Percentiles rank a stretch among this genome's conserved stretches.
Evolutionary conservation across 2,329 filamentous ascomycete genomes (phyloP).

Genomic region (Pseudogymnoascus verrucosus): DNA sequence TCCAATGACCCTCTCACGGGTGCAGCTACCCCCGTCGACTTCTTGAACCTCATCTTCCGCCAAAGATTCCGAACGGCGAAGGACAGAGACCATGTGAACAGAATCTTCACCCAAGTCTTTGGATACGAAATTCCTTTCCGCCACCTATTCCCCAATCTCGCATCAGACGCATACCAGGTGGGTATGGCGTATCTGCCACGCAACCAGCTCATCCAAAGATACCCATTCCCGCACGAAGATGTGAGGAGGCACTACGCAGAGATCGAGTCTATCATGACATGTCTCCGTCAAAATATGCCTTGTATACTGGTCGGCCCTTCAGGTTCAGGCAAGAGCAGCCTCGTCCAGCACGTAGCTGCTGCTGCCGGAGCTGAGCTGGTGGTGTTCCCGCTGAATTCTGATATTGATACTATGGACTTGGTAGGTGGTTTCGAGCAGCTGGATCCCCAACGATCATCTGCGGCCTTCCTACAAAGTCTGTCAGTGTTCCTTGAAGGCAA

Average conservation of each 20-base stretch:
- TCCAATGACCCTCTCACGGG: slow-evolving; percentile 52
- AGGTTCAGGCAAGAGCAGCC: slow-evolving; percentile 76
- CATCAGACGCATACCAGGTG: slow-evolving; percentile 60
- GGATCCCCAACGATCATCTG: slow-evolving; percentile 67
- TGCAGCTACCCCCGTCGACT: slow-evolving; percentile 57
- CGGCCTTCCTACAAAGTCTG: slow-evolving; percentile 49
- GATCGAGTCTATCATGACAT: slow-evolving; percentile 80
- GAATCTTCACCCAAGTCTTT: slow-evolving; percentile 61
- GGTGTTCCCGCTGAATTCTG: slow-evolving; percentile 83
- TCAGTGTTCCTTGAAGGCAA: slow-evolving; percentile 43
- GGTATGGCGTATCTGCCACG: slow-evolving; percentile 66
- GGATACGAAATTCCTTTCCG: slow-evolving; percentile 36
- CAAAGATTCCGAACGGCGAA: slow-evolving; percentile 71
- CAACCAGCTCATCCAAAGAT: slow-evolving; percentile 45
- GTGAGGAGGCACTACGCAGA: slow-evolving; percentile 54
- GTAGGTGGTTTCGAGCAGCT: slow-evolving; percentile 95
- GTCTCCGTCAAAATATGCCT: slow-evolving; percentile 78
- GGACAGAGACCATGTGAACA: slow-evolving; percentile 59
- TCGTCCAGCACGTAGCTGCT: slow-evolving; percentile 75
- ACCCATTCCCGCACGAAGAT: slow-evolving; percentile 43
- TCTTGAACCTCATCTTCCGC: slow-evolving; percentile 73
- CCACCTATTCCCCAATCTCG: slow-evolving; percentile 66
- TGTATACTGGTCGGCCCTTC: slow-evolving; percentile 81
- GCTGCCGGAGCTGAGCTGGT: slow-evolving; percentile 67
- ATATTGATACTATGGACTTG: slow-evolving; percentile 94